These are phyloP conservation scores for Kodamaea arcana DNA, from an alignment of 1,139 yeast species.

Conservation along the genomic window DNA sequence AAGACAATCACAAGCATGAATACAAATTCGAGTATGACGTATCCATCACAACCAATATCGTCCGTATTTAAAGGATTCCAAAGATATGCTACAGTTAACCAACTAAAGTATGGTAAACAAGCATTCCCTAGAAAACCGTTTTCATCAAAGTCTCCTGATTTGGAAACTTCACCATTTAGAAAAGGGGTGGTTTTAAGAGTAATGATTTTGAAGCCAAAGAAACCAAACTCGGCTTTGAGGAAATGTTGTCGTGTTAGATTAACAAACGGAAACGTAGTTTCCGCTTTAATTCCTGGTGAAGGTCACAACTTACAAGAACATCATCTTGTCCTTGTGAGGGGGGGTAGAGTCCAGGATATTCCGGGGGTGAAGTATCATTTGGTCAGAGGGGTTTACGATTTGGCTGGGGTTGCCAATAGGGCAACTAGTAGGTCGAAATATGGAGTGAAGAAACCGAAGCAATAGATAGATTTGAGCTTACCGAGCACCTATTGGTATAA, in stretches of 20 bases:
- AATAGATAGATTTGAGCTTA: slow-evolving; percentile 5
- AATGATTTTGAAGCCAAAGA: slow-evolving; percentile 93
- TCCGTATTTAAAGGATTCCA: slow-evolving; percentile 11
- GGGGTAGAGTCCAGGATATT: slow-evolving; percentile 96
- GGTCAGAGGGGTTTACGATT: slow-evolving; percentile 90
- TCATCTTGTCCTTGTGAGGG: slow-evolving; percentile 91
- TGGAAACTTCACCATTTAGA: slow-evolving; percentile 75
- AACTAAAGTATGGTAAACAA: slow-evolving; percentile 61
- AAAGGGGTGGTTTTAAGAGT: slow-evolving; percentile 95
- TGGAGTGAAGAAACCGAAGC: slow-evolving; percentile 86
- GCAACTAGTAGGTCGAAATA: slow-evolving; percentile 86
- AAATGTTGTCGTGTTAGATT: slow-evolving; percentile 94
- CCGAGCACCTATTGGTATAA: too few species aligned
- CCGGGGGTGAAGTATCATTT: slow-evolving; percentile 97
- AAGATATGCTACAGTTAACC: slow-evolving; percentile 67
- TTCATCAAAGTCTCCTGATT: slow-evolving; percentile 68
- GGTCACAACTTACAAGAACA: slow-evolving; percentile 99
- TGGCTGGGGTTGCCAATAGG: slow-evolving; percentile 93
- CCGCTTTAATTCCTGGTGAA: slow-evolving; percentile 97
- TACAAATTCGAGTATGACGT: too few species aligned
- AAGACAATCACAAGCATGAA: slow-evolving; percentile 8
- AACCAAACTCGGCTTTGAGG: slow-evolving; percentile 97
- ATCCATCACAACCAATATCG: slow-evolving; percentile 6
- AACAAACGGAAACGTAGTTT: slow-evolving; percentile 81
- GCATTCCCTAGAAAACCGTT: slow-evolving; percentile 49